A percentile compares a stretch with the other conserved stretches of the same genome.
phyloP scores from a whole-genome alignment of 495 filamentous ascomycete species.

The Pyronema omphalodes region DNA sequence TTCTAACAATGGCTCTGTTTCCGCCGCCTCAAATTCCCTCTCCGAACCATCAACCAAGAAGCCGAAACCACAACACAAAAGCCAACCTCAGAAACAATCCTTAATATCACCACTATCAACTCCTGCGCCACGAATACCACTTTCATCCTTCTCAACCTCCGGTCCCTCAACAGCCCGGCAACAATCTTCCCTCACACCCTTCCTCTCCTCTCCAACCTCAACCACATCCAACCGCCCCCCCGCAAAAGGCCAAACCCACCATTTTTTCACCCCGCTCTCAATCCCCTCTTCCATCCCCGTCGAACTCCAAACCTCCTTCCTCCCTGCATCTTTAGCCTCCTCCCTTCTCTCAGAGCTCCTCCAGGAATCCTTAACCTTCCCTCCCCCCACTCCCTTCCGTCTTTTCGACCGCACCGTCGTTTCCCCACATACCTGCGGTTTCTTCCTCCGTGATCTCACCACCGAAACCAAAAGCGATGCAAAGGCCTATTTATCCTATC shows the following conservation, averaged over 20 bases:
- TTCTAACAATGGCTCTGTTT: conserved; percentile 56
- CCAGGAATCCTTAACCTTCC: conserved; percentile 53
- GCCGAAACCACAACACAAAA: too few species aligned
- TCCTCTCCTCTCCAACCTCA: conserved; percentile 25
- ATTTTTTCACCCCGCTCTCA: conserved; percentile 62
- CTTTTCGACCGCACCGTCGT: conserved; percentile 71
- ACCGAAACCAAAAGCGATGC: conserved; percentile 31
- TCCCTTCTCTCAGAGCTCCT: conserved; percentile 57
- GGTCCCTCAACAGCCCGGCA: conserved; percentile 25
- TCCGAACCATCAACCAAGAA: neutral
- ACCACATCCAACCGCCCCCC: conserved; percentile 26
- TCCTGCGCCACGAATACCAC: neutral
- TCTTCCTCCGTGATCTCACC: conserved; percentile 49
- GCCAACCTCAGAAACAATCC: neutral
- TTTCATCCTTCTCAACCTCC: conserved; percentile 23
- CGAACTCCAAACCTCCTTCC: conserved; percentile 78
- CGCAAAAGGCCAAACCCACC: conserved; percentile 62
- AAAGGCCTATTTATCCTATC: conserved; percentile 14
- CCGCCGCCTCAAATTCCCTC: conserved; percentile 27
- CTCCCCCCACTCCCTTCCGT: conserved; percentile 41
- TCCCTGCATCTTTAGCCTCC: conserved; percentile 51
- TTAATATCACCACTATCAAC: neutral
- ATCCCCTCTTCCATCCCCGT: conserved; percentile 57
- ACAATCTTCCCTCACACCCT: conserved; percentile 41
- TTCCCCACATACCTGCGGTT: conserved; percentile 59